Evolutionary conservation across 495 filamentous ascomycete genomes (phyloP).

Genomic region (Hypoxylon lenormandii): DNA sequence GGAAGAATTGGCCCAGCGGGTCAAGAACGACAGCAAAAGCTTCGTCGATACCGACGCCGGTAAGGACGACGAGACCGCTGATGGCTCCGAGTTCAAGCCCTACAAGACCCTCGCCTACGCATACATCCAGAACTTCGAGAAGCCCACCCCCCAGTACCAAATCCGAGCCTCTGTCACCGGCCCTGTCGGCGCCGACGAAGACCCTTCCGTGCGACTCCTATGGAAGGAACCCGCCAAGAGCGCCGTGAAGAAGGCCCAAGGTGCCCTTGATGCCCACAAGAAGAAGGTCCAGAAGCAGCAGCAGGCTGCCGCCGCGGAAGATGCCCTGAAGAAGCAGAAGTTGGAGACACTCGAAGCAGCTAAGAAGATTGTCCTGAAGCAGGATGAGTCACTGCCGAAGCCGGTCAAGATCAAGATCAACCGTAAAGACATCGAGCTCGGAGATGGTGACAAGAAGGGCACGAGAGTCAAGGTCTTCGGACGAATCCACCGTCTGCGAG

Average conservation of each 20-base stretch:
- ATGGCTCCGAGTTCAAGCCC: conserved; percentile 76
- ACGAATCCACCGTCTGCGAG: conserved; percentile 83
- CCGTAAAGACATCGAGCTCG: conserved; percentile 76
- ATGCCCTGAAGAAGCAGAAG: conserved; percentile 76
- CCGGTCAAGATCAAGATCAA: conserved; percentile 80
- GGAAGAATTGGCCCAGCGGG: conserved; percentile 59
- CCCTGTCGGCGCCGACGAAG: conserved; percentile 70
- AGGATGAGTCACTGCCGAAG: conserved; percentile 82
- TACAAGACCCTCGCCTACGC: conserved; percentile 85
- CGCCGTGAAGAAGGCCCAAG: conserved; percentile 83
- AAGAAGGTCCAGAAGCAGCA: conserved; percentile 81
- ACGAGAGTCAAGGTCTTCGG: conserved; percentile 85
- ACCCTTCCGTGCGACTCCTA: conserved; percentile 63
- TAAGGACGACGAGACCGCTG: conserved; percentile 71
- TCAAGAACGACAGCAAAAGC: conserved; percentile 65
- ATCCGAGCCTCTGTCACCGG: conserved; percentile 76
- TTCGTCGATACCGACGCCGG: conserved; percentile 86
- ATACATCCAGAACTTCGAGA: conserved; percentile 75
- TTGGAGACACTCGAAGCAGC: conserved; percentile 77
- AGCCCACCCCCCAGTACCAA: conserved; percentile 70
- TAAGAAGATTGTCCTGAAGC: conserved; percentile 83
- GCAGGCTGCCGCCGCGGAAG: conserved; percentile 74
- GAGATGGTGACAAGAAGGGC: conserved; percentile 71
- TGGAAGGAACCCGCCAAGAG: conserved; percentile 88
- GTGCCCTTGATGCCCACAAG: conserved; percentile 76